Conservation (phyloP, 2,329 filamentous ascomycete genomes). For the Aspergillus fumigatiaffinis region DNA sequence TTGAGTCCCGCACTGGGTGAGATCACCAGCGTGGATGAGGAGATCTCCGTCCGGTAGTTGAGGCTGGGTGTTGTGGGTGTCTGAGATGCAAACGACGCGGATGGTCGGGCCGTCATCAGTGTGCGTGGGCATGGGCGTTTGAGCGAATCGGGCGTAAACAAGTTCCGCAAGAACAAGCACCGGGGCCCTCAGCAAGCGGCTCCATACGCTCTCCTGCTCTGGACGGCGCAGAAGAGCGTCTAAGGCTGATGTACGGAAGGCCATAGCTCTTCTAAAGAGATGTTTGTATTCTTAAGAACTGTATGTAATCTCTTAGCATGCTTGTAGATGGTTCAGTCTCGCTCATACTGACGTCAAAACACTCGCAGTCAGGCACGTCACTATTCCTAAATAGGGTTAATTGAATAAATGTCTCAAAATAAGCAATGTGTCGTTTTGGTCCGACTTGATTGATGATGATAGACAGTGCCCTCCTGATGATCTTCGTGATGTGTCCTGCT, state of each 20-base stretch:
- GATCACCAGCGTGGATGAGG: conserved; percentile 41
- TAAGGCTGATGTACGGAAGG: conserved; percentile 8
- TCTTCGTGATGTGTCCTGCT: too few species aligned
- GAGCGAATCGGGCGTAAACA: neutral
- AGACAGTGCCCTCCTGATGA: too few species aligned
- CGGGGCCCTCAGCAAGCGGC: neutral
- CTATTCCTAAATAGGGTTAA: too few species aligned
- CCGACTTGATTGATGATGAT: too few species aligned
- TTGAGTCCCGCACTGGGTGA: conserved; percentile 60
- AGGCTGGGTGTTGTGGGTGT: conserved; percentile 25
- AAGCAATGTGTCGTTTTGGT: too few species aligned
- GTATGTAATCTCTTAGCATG: too few species aligned
- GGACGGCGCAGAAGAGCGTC: conserved; percentile 1
- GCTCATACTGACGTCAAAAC: too few species aligned
- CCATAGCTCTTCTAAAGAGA: conserved; percentile 24
- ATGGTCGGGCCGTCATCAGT: neutral
- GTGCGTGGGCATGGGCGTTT: neutral
- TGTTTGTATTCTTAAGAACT: too few species aligned
- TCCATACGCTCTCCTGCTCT: neutral
- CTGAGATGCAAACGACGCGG: conserved; percentile 23
- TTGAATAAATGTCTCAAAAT: too few species aligned
- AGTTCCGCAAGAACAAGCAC: neutral
- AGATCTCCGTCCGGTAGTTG: conserved; percentile 32
- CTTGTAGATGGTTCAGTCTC: too few species aligned
- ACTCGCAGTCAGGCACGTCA: too few species aligned